Percentiles rank a stretch among this genome's conserved stretches.
Conservation (phyloP, 2,329 filamentous ascomycete species). For the Colletotrichum australisinense region DNA sequence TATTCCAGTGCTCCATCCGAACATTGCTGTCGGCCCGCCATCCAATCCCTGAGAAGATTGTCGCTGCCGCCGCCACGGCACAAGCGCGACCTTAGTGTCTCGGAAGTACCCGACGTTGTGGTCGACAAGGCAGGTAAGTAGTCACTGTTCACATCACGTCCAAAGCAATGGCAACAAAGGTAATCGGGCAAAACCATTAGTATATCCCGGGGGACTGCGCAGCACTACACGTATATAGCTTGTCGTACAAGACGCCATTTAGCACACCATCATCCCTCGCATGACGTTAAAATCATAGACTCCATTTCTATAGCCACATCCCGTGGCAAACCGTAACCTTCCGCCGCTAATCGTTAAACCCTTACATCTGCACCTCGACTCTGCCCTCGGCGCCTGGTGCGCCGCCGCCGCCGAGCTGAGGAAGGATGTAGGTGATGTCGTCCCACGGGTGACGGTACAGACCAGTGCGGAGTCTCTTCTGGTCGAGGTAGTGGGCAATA, state of each 20-base stretch:
- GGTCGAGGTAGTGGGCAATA: slow-evolving; percentile 99
- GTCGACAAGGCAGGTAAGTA: not conserved
- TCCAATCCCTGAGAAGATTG: not conserved
- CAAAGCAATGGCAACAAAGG: not conserved
- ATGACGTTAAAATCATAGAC: slow-evolving; percentile 37
- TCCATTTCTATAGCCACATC: slow-evolving; percentile 36
- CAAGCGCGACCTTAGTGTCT: slow-evolving; percentile 1
- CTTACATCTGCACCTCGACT: slow-evolving; percentile 86
- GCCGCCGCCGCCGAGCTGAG: slow-evolving; percentile 74
- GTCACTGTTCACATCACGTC: not conserved
- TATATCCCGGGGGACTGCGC: slow-evolving; percentile 43
- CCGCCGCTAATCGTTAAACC: slow-evolving; percentile 36
- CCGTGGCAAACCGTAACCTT: slow-evolving; percentile 33
- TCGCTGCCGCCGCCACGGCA: not conserved
- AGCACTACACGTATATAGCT: slow-evolving; percentile 49
- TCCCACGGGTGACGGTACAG: slow-evolving; percentile 99
- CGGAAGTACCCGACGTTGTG: not conserved
- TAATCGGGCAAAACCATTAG: slow-evolving; percentile 34
- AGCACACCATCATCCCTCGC: slow-evolving; percentile 36
- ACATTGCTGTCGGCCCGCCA: not conserved
- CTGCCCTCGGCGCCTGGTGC: slow-evolving; percentile 83
- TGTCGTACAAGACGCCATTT: slow-evolving; percentile 48
- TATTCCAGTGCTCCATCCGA: not conserved
- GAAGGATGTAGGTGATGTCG: slow-evolving; percentile 95
- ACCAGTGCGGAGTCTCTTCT: slow-evolving; percentile 98